Base-by-base conservation (phyloP, 352 stramenopile genomes). In the Pythium guiyangense region DNA sequence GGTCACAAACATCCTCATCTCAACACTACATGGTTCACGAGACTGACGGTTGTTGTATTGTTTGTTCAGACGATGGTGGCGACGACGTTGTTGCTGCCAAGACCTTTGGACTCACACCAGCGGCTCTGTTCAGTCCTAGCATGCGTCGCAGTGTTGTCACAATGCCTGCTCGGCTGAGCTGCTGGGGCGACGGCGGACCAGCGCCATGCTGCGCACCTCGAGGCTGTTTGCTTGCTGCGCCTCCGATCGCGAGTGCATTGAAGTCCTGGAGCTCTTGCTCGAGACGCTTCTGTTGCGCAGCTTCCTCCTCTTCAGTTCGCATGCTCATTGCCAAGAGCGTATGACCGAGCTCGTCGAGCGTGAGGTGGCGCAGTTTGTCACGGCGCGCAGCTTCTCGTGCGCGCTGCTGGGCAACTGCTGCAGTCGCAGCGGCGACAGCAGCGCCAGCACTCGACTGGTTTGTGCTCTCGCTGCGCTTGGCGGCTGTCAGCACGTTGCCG, bases 241-340 rank as follows among this genome's bases (percentile, higher is more conserved):
- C 14, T 15, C 12, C 17, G 12, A n/a, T 14, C 27, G 31, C 34
- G 20, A 54, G 11, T 10, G 31, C 31, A 17, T 54, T 54, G n/a
- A 43, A 8, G 29, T 54, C 49, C 3, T n/a, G 26, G 4, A 54
- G 27, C 5, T 52, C 15, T 27, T 52, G 48, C 29, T 43, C 11
- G 18, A 45, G 31, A 18, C 29, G n/a, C 34, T 54, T 18, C 34
- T 54, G 49, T 20, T 54, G 49, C n/a, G 51, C 59, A n/a, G 58
- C 59, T 31, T 73, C 62, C 17, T 73, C 66, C 45, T 70, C 66
- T 49, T 70, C 62, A 0, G 66, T 68, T 15, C 62, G 54, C 62
- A 73, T 62, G 29, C 63, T 70, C 51, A 67, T 64, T 25, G 34
- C 39, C 42, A 73, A 12, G 4, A 73, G 49, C 12, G 49, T 54